A percentile compares a stretch with the other conserved stretches of the same genome.
phyloP scores from a whole-genome alignment of 495 filamentous ascomycete species.

The Endocarpon pusillum region DNA sequence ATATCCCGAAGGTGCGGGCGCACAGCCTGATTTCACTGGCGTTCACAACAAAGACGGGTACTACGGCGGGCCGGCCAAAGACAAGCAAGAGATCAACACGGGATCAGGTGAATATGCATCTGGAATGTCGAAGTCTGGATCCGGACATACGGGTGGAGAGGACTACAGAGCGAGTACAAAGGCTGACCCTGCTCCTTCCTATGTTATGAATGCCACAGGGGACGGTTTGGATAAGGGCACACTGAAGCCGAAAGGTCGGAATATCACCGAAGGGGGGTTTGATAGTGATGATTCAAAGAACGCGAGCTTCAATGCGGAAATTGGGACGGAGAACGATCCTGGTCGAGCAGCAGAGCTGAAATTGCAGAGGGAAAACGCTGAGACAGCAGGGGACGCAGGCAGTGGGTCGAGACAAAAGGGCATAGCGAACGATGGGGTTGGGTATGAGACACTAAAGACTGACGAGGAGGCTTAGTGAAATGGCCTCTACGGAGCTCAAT shows the following conservation, averaged over 20 bases:
- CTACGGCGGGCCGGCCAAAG: conserved; percentile 23
- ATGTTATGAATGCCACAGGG: conserved; percentile 22
- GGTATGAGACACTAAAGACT: conserved; percentile 25
- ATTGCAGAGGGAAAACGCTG: conserved; percentile 24
- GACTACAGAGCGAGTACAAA: conserved; percentile 14
- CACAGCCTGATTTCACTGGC: conserved; percentile 31
- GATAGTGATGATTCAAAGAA: conserved; percentile 30
- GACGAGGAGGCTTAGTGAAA: conserved; percentile 31
- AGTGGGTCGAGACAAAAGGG: conserved; percentile 25
- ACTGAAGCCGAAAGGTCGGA: conserved; percentile 37
- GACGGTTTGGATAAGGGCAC: conserved; percentile 14
- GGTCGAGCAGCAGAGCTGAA: conserved; percentile 34
- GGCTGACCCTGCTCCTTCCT: conserved; percentile 25
- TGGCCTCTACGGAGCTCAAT: too few species aligned
- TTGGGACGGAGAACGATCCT: conserved; percentile 45
- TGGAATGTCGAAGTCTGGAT: not conserved
- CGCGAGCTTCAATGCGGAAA: conserved; percentile 40
- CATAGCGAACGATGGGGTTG: conserved; percentile 18
- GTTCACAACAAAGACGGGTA: conserved; percentile 27
- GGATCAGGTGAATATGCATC: conserved; percentile 12
- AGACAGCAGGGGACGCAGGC: conserved; percentile 22
- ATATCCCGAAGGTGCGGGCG: conserved; percentile 32
- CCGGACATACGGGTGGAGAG: conserved; percentile 15
- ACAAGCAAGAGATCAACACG: conserved; percentile 21
- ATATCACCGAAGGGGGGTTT: conserved; percentile 38